Evolutionary conservation across 441 rosid species (phyloP).

Genomic region (Hura crepitans): DNA sequence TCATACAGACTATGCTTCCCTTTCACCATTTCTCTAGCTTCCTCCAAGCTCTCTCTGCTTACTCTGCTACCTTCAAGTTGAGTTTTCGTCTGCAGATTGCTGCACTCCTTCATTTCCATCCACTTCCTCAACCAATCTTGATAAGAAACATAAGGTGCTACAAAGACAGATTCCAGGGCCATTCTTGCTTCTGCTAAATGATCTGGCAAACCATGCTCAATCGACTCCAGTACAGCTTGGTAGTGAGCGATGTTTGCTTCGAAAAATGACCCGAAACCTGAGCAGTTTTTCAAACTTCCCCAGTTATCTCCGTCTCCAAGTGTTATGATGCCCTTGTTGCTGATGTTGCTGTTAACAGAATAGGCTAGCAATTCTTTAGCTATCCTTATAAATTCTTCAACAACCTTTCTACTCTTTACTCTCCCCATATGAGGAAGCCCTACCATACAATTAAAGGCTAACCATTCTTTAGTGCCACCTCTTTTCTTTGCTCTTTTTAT

Average conservation of each 20-base stretch:
- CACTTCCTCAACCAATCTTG: conserved; percentile 23
- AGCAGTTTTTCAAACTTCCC: conserved; percentile 12
- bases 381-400: conserved; percentile 27
- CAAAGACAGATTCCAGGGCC: conserved; percentile 39
- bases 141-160: conserved; percentile 30
- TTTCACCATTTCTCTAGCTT: conserved; percentile 33
- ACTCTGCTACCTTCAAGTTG: conserved; percentile 21
- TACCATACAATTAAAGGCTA: conserved; percentile 36
- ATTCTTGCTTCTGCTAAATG: conserved; percentile 34
- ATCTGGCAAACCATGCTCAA: conserved; percentile 27
- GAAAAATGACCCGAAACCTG: conserved; percentile 30
- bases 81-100: not conserved
- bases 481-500: conserved; percentile 23
- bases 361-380: conserved; percentile 21
- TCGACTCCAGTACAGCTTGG: conserved; percentile 33
- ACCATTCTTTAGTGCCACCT: conserved; percentile 27
- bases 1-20: conserved; percentile 25
- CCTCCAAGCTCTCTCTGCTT: conserved; percentile 34
- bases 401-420: conserved; percentile 26
- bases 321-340: conserved; percentile 27
- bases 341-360: not conserved
- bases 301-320: conserved; percentile 33
- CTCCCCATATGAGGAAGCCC: conserved; percentile 44
- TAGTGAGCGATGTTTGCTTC: conserved; percentile 27
- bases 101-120: conserved; percentile 22